These are phyloP conservation scores for Quercus rubra DNA, from an alignment of 306 rosid genomes.

Conservation along the genomic window DNA sequence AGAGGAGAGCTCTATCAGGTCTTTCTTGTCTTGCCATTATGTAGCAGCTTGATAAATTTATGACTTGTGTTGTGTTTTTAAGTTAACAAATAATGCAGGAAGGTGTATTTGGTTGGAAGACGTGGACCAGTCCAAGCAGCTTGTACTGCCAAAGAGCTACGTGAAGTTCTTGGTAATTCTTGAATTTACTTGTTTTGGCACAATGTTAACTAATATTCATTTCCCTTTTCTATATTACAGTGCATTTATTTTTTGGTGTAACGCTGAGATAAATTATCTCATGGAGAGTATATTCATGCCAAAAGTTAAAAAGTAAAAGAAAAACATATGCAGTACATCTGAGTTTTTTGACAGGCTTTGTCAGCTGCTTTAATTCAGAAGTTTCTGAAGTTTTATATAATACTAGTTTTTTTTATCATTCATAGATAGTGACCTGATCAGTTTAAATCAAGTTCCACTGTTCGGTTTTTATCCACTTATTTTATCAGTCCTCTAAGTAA, in stretches of 20 bases:
- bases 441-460: neutral
- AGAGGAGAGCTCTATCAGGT: conserved; percentile 84
- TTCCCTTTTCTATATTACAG: neutral
- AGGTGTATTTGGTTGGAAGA: conserved; percentile 91
- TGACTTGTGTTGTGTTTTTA: conserved; percentile 5
- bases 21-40: conserved; percentile 15
- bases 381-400: neutral
- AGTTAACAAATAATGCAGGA: conserved; percentile 43
- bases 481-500: neutral
- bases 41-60: neutral
- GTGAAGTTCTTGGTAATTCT: conserved; percentile 84
- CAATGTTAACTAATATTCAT: neutral
- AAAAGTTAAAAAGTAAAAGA: neutral
- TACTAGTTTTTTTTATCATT: neutral
- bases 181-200: conserved; percentile 4
- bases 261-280: conserved; percentile 7
- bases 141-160: conserved; percentile 89
- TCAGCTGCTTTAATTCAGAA: neutral
- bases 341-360: neutral
- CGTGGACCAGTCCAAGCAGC: conserved; percentile 98
- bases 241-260: neutral
- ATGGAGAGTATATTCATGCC: neutral
- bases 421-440: neutral
- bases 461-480: neutral
- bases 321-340: neutral